phyloP scores from a whole-genome alignment of 768 basidiomycete species.

The Pulveroboletus sp. region DNA sequence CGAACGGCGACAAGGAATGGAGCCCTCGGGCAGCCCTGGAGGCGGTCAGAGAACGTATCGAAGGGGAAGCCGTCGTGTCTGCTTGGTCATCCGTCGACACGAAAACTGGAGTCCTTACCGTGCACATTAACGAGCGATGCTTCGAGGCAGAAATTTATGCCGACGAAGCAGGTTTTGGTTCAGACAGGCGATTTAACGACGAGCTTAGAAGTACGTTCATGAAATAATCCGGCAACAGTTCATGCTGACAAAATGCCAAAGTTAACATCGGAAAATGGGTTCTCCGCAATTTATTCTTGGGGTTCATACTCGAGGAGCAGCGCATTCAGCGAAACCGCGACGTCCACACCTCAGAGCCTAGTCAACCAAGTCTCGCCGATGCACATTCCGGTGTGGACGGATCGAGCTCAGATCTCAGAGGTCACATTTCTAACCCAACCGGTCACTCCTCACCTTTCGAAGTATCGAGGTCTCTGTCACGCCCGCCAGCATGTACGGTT shows the following conservation, averaged over 20 bases:
- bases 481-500: constrained; percentile 31
- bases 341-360: constrained; percentile 14
- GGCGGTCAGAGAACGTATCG: constrained; percentile 83
- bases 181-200: constrained; percentile 60
- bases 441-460: constrained; percentile 30
- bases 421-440: constrained; percentile 10
- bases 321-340: constrained; percentile 37
- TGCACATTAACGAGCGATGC: constrained; percentile 82
- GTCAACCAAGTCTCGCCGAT: constrained; percentile 10
- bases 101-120: constrained; percentile 79
- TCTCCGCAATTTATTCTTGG: constrained; percentile 76
- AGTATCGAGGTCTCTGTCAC: constrained; percentile 20
- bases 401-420: constrained; percentile 24
- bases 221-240: neutral
- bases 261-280: constrained; percentile 95
- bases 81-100: constrained; percentile 90
- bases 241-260: constrained; percentile 28
- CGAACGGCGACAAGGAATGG: constrained; percentile 40
- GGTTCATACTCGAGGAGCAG: constrained; percentile 70
- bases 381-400: constrained; percentile 23
- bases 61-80: constrained; percentile 84
- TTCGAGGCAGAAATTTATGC: constrained; percentile 96
- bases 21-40: constrained; percentile 85
- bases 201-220: constrained; percentile 70
- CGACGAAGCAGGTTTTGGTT: constrained; percentile 76